Evolutionary conservation across 306 rosid genomes (phyloP), one percentile per base, ranked within the genome.

Genomic region (Mimosa bimucronata): DNA sequence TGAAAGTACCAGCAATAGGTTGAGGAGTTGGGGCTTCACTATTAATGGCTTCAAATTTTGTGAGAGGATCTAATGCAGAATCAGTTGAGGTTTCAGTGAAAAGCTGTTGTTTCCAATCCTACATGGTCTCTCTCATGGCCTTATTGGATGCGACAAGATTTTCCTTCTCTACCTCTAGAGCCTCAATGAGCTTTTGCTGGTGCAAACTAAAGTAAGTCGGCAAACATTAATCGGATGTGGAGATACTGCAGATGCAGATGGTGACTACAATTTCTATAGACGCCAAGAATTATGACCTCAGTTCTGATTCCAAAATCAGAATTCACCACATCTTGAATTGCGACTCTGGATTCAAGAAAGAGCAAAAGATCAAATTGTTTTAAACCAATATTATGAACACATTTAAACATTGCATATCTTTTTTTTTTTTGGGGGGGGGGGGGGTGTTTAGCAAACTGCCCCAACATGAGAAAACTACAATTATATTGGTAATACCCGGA

Each of bases 41-140:
- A n/a, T 89, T 87, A 55, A 94, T 87, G 66, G 89, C 92, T 82
- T 78, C 83, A 77, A 94, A 87, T 66, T 88, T 90, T 29, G 86
- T 53, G 38, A 92, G 84, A 7, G 97, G 92, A 34, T 92, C 88
- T 26, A 73, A 25, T 1, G 92, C 84, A 11, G 89, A 73, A 25
- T 87, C 93, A 11, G 83, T 31, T 0, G 94, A 34, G 38, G 38
- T 91, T 73, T 90, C 97, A 9, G 93, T 83, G 72, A 60, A 89
- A 29, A 94, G 94, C 86, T 88, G 90, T 48, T 92, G 94, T 82
- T 92, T 91, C 97, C 97, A 91, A 73, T 88, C 86, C 97, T 94
- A 94, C 71, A 91, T 71, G 55, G 92, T 40, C 69, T 83, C 88
- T 81, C 84, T 91, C 80, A 89, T 48, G 53, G 89, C 83, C 86